phyloP scores from a whole-genome alignment of 1,284 basidiomycete species.

The Ceratobasidium sp. region DNA sequence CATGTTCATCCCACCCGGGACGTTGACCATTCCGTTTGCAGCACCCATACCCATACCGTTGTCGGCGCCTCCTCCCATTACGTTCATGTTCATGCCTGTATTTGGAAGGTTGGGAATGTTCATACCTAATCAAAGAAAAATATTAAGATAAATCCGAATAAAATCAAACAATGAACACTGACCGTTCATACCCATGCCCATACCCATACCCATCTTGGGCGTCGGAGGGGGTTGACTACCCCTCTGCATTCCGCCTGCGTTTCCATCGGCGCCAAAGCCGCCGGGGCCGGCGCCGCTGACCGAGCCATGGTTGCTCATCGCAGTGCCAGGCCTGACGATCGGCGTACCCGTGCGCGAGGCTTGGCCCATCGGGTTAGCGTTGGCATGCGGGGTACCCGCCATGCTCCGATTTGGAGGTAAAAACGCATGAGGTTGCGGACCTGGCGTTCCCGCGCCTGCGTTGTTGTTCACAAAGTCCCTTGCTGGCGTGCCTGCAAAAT shows the following conservation, averaged over 20 bases:
- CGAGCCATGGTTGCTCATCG: conserved; percentile 21
- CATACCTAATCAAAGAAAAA: conserved; percentile 1
- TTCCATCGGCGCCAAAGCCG: conserved; percentile 1
- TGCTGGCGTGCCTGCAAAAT: conserved; percentile 24
- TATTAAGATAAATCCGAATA: background rate
- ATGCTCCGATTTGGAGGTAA: conserved; percentile 37
- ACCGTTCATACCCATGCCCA: conserved; percentile 20
- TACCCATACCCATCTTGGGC: conserved; percentile 26
- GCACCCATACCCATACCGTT: conserved; percentile 1
- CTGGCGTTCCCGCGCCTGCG: conserved; percentile 19
- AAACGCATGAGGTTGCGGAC: conserved; percentile 38
- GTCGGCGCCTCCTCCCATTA: conserved; percentile 10
- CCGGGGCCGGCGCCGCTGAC: conserved; percentile 6
- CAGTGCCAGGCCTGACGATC: conserved; percentile 23
- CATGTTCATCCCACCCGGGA: conserved; percentile 42
- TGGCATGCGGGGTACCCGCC: conserved; percentile 18
- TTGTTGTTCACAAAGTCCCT: conserved; percentile 25
- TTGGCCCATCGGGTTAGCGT: background rate
- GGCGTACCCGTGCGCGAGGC: conserved; percentile 20
- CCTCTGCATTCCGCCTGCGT: background rate
- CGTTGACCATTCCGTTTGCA: conserved; percentile 17
- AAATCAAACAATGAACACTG: background rate
- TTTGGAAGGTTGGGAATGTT: conserved; percentile 18
- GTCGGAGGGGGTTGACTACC: conserved; percentile 28
- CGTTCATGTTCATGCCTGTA: conserved; percentile 25